phyloP scores from a whole-genome alignment of 345 rosid genomes.

The Populus tremula region DNA sequence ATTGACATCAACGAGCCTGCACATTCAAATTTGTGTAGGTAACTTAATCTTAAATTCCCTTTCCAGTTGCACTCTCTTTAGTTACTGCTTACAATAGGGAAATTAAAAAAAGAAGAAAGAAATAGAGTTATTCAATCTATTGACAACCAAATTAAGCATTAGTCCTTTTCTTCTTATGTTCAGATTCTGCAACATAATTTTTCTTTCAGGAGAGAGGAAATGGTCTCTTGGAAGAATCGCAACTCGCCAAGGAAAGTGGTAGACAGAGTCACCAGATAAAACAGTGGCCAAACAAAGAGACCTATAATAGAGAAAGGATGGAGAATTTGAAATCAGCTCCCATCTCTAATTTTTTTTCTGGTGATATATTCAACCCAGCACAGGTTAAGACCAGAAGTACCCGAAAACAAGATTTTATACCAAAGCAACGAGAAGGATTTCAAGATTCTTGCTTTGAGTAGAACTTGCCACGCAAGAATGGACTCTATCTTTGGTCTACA shows the following conservation, averaged over 20 bases:
- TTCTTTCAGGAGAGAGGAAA: slow-evolving; percentile 60
- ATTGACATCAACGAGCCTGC: background rate
- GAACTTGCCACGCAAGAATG: slow-evolving; percentile 24
- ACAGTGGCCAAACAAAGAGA: slow-evolving; percentile 18
- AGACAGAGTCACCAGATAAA: slow-evolving; percentile 37
- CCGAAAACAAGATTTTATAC: slow-evolving; percentile 40
- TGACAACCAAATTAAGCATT: background rate
- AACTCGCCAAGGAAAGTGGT: slow-evolving; percentile 35
- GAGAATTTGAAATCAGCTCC: slow-evolving; percentile 23
- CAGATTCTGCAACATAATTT: background rate
- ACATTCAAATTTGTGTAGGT: slow-evolving; percentile 23
- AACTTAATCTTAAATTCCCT: slow-evolving; percentile 9
- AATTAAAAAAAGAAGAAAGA: background rate
- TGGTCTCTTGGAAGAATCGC: slow-evolving; percentile 42
- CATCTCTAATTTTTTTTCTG: slow-evolving; percentile 21
- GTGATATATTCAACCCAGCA: slow-evolving; percentile 23
- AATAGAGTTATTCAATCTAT: background rate
- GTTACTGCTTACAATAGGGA: background rate
- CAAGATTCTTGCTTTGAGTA: slow-evolving; percentile 42
- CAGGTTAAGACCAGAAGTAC: slow-evolving; percentile 29
- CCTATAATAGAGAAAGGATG: slow-evolving; percentile 21
- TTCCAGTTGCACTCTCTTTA: background rate
- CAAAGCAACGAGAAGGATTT: slow-evolving; percentile 51
- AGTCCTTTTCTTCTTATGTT: background rate
- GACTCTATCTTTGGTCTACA: slow-evolving; percentile 44